phyloP scores from a whole-genome alignment of 176 grass and related monocot genomes.

The Areca catechu region DNA sequence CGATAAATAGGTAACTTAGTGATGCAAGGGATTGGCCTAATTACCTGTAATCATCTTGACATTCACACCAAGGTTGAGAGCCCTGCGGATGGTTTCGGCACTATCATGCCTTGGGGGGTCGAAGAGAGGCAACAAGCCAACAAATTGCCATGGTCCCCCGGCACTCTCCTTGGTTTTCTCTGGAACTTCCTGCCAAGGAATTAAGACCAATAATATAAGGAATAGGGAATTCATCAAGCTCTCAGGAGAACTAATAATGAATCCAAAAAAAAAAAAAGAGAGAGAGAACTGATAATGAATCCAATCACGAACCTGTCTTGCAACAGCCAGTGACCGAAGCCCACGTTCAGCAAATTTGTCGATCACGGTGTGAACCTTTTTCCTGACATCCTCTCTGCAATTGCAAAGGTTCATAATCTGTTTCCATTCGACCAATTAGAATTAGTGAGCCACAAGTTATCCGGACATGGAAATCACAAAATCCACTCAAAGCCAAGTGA shows the following conservation, averaged over 20 bases:
- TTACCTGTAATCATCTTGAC: constrained; percentile 15
- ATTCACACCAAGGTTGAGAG: constrained; percentile 12
- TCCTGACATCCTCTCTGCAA: constrained; percentile 5
- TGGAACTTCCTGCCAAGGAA: constrained; percentile 5
- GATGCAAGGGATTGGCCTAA: background rate
- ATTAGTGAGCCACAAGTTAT: no score
- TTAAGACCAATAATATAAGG: background rate
- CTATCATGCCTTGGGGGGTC: constrained; percentile 12
- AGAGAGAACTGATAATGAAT: no score
- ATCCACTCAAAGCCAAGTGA: no score
- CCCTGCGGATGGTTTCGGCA: constrained; percentile 7
- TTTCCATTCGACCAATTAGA: background rate
- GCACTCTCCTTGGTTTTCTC: constrained; percentile 3
- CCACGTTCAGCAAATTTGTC: constrained; percentile 2
- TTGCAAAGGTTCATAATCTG: constrained; percentile 46
- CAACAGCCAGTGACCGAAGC: constrained; percentile 10
- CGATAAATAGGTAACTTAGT: background rate
- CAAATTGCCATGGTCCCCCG: constrained; percentile 6
- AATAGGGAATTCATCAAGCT: background rate
- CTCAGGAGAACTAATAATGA: no score
- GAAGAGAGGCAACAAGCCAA: constrained; percentile 7
- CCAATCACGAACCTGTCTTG: constrained; percentile 46
- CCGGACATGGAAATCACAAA: no score
- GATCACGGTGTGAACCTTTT: constrained; percentile 1
- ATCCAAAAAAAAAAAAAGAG: no score